A percentile compares a stretch with the other conserved stretches of the same genome.
Evolutionary conservation across 768 basidiomycete genomes (phyloP).

Genomic region (Pleurotus djamor): DNA sequence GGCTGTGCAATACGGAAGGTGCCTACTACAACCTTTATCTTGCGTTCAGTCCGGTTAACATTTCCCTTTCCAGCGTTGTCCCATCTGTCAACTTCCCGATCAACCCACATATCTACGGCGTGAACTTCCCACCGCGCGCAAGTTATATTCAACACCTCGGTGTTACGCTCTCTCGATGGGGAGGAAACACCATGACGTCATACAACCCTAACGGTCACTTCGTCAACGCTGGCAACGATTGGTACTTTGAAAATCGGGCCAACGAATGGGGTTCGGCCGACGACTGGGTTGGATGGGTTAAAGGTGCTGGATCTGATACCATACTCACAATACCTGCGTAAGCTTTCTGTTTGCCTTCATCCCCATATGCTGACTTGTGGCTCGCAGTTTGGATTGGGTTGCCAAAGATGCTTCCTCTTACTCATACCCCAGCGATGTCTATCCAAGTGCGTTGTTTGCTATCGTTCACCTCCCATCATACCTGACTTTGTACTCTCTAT

Average conservation of each 20-base stretch:
- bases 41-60: neutral
- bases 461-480: neutral
- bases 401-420: constrained; percentile 52
- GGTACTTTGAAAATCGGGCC: constrained; percentile 56
- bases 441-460: constrained; percentile 32
- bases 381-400: constrained; percentile 59
- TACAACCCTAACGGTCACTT: constrained; percentile 51
- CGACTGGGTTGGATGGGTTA: constrained; percentile 48
- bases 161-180: constrained; percentile 50
- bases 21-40: neutral
- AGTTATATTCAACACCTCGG: constrained; percentile 46
- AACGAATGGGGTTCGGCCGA: constrained; percentile 38
- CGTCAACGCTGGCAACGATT: constrained; percentile 53
- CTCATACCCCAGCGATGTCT: constrained; percentile 41
- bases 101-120: constrained; percentile 47
- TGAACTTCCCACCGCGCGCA: constrained; percentile 50
- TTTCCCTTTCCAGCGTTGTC: constrained; percentile 27
- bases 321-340: constrained; percentile 51
- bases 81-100: constrained; percentile 34
- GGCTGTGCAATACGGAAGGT: constrained; percentile 39
- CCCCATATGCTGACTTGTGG: too few species aligned
- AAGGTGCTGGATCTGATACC: constrained; percentile 37
- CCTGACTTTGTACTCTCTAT: neutral
- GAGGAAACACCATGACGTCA: constrained; percentile 53
- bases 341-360: constrained; percentile 14